A percentile compares a stretch with the other conserved stretches of the same genome.
Conservation (phyloP, 441 rosid species). For the Bocquillonia castaneifolia region DNA sequence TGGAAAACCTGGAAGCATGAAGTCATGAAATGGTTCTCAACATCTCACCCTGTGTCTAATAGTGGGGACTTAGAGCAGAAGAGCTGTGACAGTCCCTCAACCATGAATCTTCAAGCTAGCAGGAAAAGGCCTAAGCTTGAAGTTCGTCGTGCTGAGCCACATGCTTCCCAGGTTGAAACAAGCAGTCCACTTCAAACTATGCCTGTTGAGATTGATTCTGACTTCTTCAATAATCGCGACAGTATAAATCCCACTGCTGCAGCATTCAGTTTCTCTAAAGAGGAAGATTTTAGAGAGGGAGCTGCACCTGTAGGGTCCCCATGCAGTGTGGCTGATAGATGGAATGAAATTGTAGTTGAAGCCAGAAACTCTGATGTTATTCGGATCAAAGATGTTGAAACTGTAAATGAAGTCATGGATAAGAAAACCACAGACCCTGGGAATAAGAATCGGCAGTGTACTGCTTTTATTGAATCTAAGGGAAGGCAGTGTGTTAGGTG, state of each 20-base stretch:
- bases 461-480: slow-evolving; percentile 88
- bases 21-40: slow-evolving; percentile 73
- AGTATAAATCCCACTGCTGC: slow-evolving; percentile 30
- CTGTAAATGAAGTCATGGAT: slow-evolving; percentile 33
- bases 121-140: slow-evolving; percentile 93
- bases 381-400: slow-evolving; percentile 36
- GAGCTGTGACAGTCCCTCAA: slow-evolving; percentile 38
- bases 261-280: slow-evolving; percentile 33
- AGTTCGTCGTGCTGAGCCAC: slow-evolving; percentile 87
- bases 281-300: slow-evolving; percentile 31
- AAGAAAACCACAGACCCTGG: slow-evolving; percentile 51
- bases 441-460: slow-evolving; percentile 69
- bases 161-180: slow-evolving; percentile 49
- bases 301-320: slow-evolving; percentile 38
- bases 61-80: slow-evolving; percentile 41
- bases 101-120: slow-evolving; percentile 46
- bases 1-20: slow-evolving; percentile 99
- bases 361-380: slow-evolving; percentile 39
- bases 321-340: slow-evolving; percentile 47
- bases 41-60: slow-evolving; percentile 42
- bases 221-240: slow-evolving; percentile 47
- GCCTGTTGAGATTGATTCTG: slow-evolving; percentile 56
- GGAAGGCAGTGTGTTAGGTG: slow-evolving; percentile 97
- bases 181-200: slow-evolving; percentile 38
- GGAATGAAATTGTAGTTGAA: slow-evolving; percentile 76